phyloP scores from a whole-genome alignment of 2,329 filamentous ascomycete genomes.

The Tothia fuscella region DNA sequence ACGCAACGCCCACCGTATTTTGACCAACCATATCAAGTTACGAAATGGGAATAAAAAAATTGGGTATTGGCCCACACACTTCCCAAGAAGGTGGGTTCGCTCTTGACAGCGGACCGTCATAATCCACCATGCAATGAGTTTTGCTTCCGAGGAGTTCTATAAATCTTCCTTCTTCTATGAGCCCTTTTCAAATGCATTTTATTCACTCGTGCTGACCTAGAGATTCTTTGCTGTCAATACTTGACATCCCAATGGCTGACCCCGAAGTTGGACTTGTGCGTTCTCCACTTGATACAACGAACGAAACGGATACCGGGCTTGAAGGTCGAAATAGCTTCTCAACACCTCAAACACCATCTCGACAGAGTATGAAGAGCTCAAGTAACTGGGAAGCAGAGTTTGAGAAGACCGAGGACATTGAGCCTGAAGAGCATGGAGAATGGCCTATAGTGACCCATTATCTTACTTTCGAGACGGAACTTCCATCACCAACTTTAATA shows the following conservation, averaged over 20 bases:
- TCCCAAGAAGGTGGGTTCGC: too few species aligned
- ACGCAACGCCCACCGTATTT: too few species aligned
- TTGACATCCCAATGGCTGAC: neutral
- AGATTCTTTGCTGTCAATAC: neutral
- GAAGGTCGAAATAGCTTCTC: neutral
- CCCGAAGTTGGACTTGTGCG: neutral
- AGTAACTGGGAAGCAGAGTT: neutral
- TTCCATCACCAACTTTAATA: constrained; percentile 7
- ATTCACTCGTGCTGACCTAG: too few species aligned
- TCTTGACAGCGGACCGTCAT: too few species aligned
- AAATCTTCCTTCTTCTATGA: too few species aligned
- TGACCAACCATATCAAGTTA: too few species aligned
- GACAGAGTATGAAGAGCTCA: neutral
- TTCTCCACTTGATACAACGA: neutral
- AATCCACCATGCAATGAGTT: too few species aligned
- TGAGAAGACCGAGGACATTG: neutral
- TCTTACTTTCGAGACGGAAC: constrained; percentile 46
- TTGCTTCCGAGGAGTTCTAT: too few species aligned
- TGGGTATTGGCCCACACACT: too few species aligned
- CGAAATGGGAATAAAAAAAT: too few species aligned
- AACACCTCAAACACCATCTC: neutral
- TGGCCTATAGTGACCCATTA: constrained; percentile 42
- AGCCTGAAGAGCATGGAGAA: constrained; percentile 2
- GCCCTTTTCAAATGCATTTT: too few species aligned
- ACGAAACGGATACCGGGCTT: neutral